Conservation (phyloP, 108 stramenopile genomes). For the Aurantiochytrium sp. region DNA sequence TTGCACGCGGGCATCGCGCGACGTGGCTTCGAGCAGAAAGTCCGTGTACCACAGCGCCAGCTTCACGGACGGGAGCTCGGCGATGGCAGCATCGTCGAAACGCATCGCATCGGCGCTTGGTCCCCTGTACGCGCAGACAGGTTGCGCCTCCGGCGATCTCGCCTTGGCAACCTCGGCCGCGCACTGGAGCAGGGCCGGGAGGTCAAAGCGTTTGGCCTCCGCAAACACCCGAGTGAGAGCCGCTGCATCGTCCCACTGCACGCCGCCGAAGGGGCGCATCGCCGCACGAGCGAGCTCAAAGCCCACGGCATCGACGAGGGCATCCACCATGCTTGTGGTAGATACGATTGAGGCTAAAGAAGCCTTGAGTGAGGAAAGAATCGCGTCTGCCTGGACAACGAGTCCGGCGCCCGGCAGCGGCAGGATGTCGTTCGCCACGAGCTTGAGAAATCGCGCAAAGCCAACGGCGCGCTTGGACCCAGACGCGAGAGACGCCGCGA, state of each 20-base stretch:
- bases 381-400: neutral
- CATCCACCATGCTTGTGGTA: neutral
- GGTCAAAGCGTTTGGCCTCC: slow-evolving; percentile 10
- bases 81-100: neutral
- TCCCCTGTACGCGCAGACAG: neutral
- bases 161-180: neutral
- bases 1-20: neutral
- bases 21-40: neutral
- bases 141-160: neutral
- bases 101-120: neutral
- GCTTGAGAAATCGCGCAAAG: neutral
- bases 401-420: neutral
- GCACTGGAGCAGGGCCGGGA: neutral
- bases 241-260: neutral
- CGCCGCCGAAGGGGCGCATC: neutral
- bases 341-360: neutral
- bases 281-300: neutral
- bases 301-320: neutral
- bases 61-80: neutral
- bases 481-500: neutral
- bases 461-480: neutral
- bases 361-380: neutral
- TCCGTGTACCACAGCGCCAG: neutral
- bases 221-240: neutral
- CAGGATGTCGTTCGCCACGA: neutral